Percentiles rank a stretch among this genome's conserved stretches.
Conservation (phyloP, 2,329 filamentous ascomycete species). For the Dryadomyces sulphureus region DNA sequence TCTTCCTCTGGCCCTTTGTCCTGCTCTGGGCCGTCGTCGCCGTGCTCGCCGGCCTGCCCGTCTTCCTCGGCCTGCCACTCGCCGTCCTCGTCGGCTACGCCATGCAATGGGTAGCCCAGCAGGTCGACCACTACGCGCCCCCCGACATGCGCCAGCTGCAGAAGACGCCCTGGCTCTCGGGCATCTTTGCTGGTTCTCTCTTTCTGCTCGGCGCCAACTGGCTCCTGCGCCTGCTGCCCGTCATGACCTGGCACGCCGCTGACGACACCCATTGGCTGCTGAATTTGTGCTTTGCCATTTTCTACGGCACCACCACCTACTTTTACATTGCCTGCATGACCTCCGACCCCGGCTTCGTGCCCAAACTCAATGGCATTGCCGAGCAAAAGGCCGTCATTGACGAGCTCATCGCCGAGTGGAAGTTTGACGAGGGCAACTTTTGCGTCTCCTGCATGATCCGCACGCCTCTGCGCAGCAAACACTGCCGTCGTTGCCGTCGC, state of each 20-base stretch:
- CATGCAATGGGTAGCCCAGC: constrained; percentile 64
- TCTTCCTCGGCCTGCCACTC: constrained; percentile 64
- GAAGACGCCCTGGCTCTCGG: constrained; percentile 84
- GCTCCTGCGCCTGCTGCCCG: constrained; percentile 53
- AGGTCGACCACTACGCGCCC: constrained; percentile 68
- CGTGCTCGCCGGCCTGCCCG: constrained; percentile 56
- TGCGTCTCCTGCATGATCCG: constrained; percentile 91
- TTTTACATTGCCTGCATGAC: constrained; percentile 82
- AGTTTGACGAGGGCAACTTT: constrained; percentile 88
- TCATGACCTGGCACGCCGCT: constrained; percentile 17
- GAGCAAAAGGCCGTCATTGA: constrained; percentile 84
- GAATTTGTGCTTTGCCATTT: constrained; percentile 59
- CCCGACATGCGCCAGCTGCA: constrained; percentile 81
- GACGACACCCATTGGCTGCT: constrained; percentile 44
- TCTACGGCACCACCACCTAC: constrained; percentile 55
- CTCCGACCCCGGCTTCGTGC: constrained; percentile 83
- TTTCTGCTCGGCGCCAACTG: constrained; percentile 71
- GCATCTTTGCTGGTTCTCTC: constrained; percentile 78
- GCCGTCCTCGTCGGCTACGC: constrained; percentile 50
- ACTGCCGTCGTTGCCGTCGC: constrained; percentile 79
- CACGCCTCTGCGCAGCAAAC: constrained; percentile 84
- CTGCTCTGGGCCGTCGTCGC: constrained; percentile 58
- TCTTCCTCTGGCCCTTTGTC: constrained; percentile 78
- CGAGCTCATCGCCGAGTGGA: constrained; percentile 69
- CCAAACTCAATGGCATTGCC: constrained; percentile 75